phyloP scores from a whole-genome alignment of 805 yeast genomes.

The Clavispora asparagi region DNA sequence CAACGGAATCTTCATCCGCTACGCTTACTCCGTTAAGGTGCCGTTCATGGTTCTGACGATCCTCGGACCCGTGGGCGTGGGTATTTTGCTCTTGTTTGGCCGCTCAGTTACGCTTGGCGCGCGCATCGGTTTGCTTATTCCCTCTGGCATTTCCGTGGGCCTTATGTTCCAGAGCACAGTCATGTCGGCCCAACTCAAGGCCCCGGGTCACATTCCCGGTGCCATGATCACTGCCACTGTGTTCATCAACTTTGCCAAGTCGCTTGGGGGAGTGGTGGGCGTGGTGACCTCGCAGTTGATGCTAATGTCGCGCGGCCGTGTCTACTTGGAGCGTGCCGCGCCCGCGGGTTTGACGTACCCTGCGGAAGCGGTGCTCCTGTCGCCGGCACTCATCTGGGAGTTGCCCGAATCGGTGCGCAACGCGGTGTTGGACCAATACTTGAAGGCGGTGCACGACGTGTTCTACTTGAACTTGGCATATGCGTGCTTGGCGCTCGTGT shows the following conservation, averaged over 20 bases:
- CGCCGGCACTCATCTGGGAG: constrained; percentile 24
- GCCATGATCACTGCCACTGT: constrained; percentile 31
- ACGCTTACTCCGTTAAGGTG: constrained; percentile 26
- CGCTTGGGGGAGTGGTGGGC: constrained; percentile 30
- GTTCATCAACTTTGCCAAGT: constrained; percentile 27
- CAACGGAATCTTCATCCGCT: constrained; percentile 28
- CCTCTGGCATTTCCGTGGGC: constrained; percentile 32
- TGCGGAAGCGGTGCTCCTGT: constrained; percentile 8
- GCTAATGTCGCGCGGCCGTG: constrained; percentile 10
- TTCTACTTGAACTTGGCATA: constrained; percentile 13
- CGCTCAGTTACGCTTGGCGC: constrained; percentile 17
- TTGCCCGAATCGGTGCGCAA: constrained; percentile 20
- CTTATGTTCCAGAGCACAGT: constrained; percentile 32
- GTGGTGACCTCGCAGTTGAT: constrained; percentile 29
- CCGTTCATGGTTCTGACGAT: constrained; percentile 26
- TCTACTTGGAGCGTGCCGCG: constrained; percentile 1
- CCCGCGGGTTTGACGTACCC: constrained; percentile 1
- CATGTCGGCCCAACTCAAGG: constrained; percentile 31
- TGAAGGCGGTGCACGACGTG: constrained; percentile 14
- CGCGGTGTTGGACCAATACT: constrained; percentile 20
- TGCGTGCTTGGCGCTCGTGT: constrained; percentile 9
- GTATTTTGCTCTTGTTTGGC: constrained; percentile 25
- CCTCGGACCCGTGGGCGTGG: constrained; percentile 30
- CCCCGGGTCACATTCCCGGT: constrained; percentile 32
- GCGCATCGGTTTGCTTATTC: constrained; percentile 30